Evolutionary conservation across 1,139 yeast genomes (phyloP), one percentile per base, ranked within the genome.

Genomic region (Zhuliangozyma parablackwelliae): DNA sequence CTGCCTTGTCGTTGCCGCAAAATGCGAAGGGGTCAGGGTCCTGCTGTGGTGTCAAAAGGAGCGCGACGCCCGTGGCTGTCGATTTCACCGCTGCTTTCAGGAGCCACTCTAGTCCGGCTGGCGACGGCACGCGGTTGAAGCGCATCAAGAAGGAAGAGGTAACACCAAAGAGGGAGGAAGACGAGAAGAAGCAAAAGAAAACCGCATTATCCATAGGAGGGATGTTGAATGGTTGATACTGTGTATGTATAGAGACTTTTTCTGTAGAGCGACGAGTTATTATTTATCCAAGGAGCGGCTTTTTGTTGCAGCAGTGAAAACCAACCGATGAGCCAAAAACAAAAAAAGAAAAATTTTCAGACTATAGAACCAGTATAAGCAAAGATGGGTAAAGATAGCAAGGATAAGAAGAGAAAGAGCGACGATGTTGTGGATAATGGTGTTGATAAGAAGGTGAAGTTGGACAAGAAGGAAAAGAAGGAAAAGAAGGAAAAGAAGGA

Each of bases 401-500:
- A 59, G 44, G 72, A 69, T 34, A 69, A 64, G 46, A 74, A 72
- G 60, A 69, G 77, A 61, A 72, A 68, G 57, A 48, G 48, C 40
- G 57, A 57, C 39, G 61, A 53, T 11, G 56, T 44, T 28, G 52
- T 44, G 6, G 66, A 51, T 32, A 59, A 56, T 10, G 48, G 51
- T 26, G 51, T 52, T 16, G 16, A 16, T 26, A 57, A 54, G 48
- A 47, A 52, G 55, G 53, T 44, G 30, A 61, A 65, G 53, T 60
- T 57, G 46, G 65, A 60, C 9, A 10, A 9, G 12, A 64, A 65
- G 58, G 64, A 61, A 45, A 64, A 72, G 57, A 69, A 71, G 48
- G 61, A 63, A 8, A 63, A 68, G 62, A 65, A 63, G 50, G 71
- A 72, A n/a, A 69, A 72, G 63, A 61, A 64, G 51, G 69, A 68